Evolutionary conservation across 2,329 filamentous ascomycete genomes (phyloP).

Genomic region (Parafenestella ontariensis): DNA sequence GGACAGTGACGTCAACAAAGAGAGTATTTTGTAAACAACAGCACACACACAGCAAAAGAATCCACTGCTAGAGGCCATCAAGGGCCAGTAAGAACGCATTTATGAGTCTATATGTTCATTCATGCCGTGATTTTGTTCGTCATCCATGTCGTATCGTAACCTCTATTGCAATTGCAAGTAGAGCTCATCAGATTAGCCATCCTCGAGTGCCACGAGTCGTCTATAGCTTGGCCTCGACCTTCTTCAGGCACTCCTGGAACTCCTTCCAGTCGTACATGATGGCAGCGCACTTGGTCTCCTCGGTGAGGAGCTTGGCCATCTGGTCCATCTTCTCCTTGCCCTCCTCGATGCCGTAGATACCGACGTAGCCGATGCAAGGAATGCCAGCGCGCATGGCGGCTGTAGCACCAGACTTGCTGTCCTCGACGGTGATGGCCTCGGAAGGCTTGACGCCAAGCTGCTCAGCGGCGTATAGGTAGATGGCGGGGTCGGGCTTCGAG

Average conservation of each 20-base stretch:
- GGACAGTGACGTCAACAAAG: not conserved
- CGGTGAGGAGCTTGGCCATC: constrained; percentile 58
- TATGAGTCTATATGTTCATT: constrained; percentile 24
- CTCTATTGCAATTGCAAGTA: constrained; percentile 16
- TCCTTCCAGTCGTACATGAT: constrained; percentile 63
- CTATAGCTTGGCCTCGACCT: constrained; percentile 53
- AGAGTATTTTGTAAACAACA: not conserved
- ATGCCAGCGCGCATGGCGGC: constrained; percentile 80
- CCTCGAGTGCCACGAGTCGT: constrained; percentile 8
- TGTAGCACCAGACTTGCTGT: constrained; percentile 84
- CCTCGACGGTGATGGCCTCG: constrained; percentile 83
- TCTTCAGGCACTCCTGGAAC: constrained; percentile 57
- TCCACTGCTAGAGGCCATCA: not conserved
- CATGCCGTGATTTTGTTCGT: constrained; percentile 24
- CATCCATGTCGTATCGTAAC: constrained; percentile 26
- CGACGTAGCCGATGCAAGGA: constrained; percentile 83
- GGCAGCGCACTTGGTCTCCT: constrained; percentile 56
- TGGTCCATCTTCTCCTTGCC: constrained; percentile 53
- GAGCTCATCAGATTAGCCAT: constrained; percentile 18
- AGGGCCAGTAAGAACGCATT: constrained; percentile 19
- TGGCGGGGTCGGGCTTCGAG: constrained; percentile 87
- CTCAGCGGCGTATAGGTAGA: constrained; percentile 82
- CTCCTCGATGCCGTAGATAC: constrained; percentile 61
- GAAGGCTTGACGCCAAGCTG: constrained; percentile 72
- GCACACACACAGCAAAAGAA: not conserved